phyloP scores from a whole-genome alignment of 2,329 filamentous ascomycete species.

The Microsporum audouinii region DNA sequence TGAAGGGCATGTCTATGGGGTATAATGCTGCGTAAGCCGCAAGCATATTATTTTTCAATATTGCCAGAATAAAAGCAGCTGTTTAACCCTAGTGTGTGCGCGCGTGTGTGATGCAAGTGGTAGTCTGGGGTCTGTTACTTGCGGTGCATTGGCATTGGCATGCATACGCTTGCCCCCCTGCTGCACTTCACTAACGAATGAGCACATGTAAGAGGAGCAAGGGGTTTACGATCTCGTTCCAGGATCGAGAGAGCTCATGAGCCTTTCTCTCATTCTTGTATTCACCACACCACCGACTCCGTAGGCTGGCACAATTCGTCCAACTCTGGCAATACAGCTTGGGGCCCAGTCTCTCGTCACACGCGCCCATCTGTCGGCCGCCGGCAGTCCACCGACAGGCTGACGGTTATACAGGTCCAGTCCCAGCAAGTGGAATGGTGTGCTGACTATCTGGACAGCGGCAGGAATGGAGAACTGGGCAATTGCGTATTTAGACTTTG shows the following conservation, averaged over 20 bases:
- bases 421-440: constrained; percentile 73
- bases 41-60: neutral
- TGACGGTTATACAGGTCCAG: constrained; percentile 74
- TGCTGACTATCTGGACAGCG: constrained; percentile 64
- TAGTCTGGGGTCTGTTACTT: neutral
- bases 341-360: constrained; percentile 66
- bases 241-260: constrained; percentile 54
- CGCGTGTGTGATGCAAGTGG: neutral
- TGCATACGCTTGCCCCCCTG: neutral
- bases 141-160: neutral
- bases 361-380: constrained; percentile 51
- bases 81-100: too few species aligned
- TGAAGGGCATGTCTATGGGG: neutral
- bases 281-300: constrained; percentile 83
- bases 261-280: constrained; percentile 51
- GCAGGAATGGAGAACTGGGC: constrained; percentile 77
- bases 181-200: neutral
- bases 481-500: constrained; percentile 43
- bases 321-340: constrained; percentile 64
- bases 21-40: neutral
- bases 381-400: constrained; percentile 32
- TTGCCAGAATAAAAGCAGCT: neutral
- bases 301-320: constrained; percentile 78
- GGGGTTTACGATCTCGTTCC: neutral
- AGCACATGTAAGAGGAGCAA: neutral